Percentiles rank a stretch among this genome's conserved stretches.
phyloP scores from a whole-genome alignment of 306 rosid species.

The Quercus ilex region DNA sequence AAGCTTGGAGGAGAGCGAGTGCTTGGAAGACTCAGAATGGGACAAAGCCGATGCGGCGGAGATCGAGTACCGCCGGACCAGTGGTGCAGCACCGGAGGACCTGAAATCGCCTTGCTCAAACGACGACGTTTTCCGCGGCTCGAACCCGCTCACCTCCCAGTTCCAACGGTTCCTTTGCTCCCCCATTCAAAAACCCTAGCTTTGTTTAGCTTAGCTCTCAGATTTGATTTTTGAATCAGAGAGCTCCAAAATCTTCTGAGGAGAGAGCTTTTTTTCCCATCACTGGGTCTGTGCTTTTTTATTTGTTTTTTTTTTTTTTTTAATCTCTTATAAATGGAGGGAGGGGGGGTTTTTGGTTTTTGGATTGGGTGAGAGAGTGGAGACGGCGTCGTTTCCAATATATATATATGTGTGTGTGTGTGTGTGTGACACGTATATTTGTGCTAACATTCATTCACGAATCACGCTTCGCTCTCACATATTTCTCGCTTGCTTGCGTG shows the following conservation, averaged over 20 bases:
- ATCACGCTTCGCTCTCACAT: conserved; percentile 58
- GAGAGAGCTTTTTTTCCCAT: conserved; percentile 14
- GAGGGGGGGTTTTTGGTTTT: conserved; percentile 28
- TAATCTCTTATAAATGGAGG: conserved; percentile 42
- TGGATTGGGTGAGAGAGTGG: neutral
- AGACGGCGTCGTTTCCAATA: conserved; percentile 46
- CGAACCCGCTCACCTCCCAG: conserved; percentile 96
- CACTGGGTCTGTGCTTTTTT: neutral
- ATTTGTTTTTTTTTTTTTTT: neutral
- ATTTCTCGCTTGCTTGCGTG: neutral
- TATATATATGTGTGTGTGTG: neutral
- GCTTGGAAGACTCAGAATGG: conserved; percentile 47
- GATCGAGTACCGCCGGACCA: conserved; percentile 72
- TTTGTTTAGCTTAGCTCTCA: neutral
- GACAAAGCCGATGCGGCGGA: conserved; percentile 61
- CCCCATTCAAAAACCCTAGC: conserved; percentile 55
- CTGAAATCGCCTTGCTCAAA: conserved; percentile 49
- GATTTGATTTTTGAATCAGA: conserved; percentile 36
- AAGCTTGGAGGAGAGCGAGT: conserved; percentile 48
- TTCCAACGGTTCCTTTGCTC: conserved; percentile 89
- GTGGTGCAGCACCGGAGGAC: conserved; percentile 44
- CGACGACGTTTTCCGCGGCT: conserved; percentile 67
- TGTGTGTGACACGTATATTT: conserved; percentile 42
- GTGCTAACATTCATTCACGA: conserved; percentile 49
- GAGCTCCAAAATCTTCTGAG: neutral